A percentile compares a stretch with the other conserved stretches of the same genome.
These are phyloP conservation scores for Hypoxylon lienhwacheense DNA, from an alignment of 495 filamentous ascomycete species.

Conservation along the genomic window DNA sequence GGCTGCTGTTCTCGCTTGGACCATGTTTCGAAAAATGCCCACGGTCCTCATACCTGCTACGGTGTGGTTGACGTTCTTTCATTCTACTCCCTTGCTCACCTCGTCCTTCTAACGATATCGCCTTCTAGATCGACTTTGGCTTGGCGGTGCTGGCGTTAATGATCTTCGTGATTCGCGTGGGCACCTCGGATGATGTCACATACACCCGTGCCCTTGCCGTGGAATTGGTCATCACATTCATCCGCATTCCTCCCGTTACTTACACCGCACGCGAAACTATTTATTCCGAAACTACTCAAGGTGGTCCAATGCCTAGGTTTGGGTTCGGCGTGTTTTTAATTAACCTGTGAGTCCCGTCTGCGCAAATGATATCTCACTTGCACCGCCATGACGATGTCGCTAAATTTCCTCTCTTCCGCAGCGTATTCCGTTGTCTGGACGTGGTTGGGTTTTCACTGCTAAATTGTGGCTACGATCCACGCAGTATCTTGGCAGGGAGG, in stretches of 20 bases:
- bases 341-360: constrained; percentile 33
- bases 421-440: constrained; percentile 37
- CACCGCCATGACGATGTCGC: neutral
- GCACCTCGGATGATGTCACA: constrained; percentile 34
- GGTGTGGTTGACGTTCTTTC: constrained; percentile 24
- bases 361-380: neutral
- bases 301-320: constrained; percentile 32
- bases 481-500: constrained; percentile 33
- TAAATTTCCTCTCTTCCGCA: constrained; percentile 8
- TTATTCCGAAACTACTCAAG: constrained; percentile 19
- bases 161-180: constrained; percentile 34
- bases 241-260: constrained; percentile 39
- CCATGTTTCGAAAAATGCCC: constrained; percentile 30
- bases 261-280: constrained; percentile 39
- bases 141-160: constrained; percentile 35
- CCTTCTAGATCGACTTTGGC: constrained; percentile 37
- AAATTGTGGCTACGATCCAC: constrained; percentile 39
- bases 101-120: constrained; percentile 7
- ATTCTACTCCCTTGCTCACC: neutral
- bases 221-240: constrained; percentile 37
- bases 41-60: constrained; percentile 37
- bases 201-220: constrained; percentile 33
- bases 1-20: constrained; percentile 37
- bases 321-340: constrained; percentile 41
- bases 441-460: constrained; percentile 37